These are phyloP conservation scores for Porpolomopsis calyptriformis DNA, from an alignment of 768 basidiomycete species.

Conservation along the genomic window DNA sequence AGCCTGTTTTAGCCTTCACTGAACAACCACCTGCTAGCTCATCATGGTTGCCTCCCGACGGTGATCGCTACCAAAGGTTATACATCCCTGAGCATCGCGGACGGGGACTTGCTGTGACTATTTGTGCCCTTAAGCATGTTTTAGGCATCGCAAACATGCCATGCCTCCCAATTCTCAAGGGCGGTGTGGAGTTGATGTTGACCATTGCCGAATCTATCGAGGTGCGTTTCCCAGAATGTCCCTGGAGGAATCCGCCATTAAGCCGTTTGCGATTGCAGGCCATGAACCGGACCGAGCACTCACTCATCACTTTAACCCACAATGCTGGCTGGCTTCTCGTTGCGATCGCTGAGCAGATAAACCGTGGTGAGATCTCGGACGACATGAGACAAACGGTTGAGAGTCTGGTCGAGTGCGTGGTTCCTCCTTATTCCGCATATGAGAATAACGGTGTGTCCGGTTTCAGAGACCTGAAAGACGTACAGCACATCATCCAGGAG, in stretches of 20 bases:
- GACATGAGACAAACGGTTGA: background rate
- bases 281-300: background rate
- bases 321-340: background rate
- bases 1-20: too few species aligned
- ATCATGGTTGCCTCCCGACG: too few species aligned
- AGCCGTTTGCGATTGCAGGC: too few species aligned
- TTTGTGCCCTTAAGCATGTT: background rate
- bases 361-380: background rate
- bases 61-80: too few species aligned
- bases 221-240: conserved; percentile 3
- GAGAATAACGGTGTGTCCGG: background rate
- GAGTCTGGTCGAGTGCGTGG: background rate
- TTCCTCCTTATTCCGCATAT: background rate
- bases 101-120: background rate
- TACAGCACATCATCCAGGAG: background rate
- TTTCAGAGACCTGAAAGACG: background rate
- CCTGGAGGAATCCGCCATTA: too few species aligned
- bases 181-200: background rate
- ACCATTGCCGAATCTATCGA: conserved; percentile 3
- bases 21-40: too few species aligned
- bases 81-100: background rate
- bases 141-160: conserved; percentile 4
- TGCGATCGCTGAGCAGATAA: background rate
- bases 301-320: background rate
- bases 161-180: conserved; percentile 4